These are phyloP conservation scores for Acacia concinna DNA, from an alignment of 331 rosid genomes.

Conservation along the genomic window DNA sequence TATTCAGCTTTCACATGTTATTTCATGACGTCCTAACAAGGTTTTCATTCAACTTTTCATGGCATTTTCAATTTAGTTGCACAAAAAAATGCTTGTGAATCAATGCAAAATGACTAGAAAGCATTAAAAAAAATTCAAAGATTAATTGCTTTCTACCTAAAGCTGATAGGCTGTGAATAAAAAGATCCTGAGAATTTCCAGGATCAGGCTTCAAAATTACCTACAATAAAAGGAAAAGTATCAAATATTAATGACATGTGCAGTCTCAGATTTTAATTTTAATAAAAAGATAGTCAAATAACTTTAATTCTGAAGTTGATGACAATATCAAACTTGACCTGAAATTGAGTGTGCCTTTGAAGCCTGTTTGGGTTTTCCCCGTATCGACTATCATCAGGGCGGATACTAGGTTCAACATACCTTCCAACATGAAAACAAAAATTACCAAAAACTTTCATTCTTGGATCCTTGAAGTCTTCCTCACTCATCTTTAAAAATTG, in stretches of 20 bases:
- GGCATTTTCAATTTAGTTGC: not conserved
- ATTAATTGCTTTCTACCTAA: slow-evolving; percentile 58
- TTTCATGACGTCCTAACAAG: slow-evolving; percentile 17
- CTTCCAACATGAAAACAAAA: slow-evolving; percentile 50
- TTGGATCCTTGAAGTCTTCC: slow-evolving; percentile 17
- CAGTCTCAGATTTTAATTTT: slow-evolving; percentile 6
- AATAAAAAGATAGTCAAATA: slow-evolving; percentile 10
- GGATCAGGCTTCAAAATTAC: slow-evolving; percentile 99
- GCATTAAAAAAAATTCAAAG: slow-evolving; percentile 5
- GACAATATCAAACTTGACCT: slow-evolving; percentile 48
- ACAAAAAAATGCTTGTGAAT: slow-evolving; percentile 10
- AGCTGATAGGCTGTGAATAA: slow-evolving; percentile 83
- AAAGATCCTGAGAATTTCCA: slow-evolving; percentile 97
- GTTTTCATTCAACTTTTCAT: slow-evolving; percentile 18
- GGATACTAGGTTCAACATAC: slow-evolving; percentile 88
- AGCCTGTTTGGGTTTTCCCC: slow-evolving; percentile 99
- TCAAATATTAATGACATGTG: slow-evolving; percentile 21
- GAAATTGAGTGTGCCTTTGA: slow-evolving; percentile 96
- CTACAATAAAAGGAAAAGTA: slow-evolving; percentile 48
- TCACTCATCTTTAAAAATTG: not conserved
- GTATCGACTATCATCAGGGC: slow-evolving; percentile 95
- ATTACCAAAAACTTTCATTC: slow-evolving; percentile 27
- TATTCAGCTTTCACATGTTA: slow-evolving; percentile 14
- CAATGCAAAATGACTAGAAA: slow-evolving; percentile 20
- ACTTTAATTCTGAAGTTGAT: slow-evolving; percentile 23